A percentile compares a stretch with the other conserved stretches of the same genome.
These are phyloP conservation scores for Sideroxylon spinosum DNA, from an alignment of 179 eudicot species.

Conservation along the genomic window DNA sequence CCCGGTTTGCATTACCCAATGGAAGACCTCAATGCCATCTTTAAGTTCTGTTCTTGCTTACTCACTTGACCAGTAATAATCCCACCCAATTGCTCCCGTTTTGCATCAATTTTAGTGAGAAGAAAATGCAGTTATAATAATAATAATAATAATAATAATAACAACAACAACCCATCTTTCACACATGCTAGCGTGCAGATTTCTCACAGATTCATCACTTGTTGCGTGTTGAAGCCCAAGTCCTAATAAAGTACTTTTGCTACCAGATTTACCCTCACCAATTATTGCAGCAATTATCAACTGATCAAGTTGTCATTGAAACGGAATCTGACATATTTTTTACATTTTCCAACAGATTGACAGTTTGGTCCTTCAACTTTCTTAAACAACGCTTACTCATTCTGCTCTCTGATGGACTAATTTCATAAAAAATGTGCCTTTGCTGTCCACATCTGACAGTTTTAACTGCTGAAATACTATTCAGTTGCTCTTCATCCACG, in stretches of 20 bases:
- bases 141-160: too few relatives aligned
- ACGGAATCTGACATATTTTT: not conserved
- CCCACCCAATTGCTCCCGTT: slow-evolving; percentile 4
- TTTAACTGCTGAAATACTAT: not conserved
- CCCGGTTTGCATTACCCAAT: slow-evolving; percentile 4
- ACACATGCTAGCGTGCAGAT: not conserved
- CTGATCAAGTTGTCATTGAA: not conserved
- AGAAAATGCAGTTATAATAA: not conserved
- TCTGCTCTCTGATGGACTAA: not conserved
- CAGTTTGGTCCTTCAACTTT: slow-evolving; percentile 4
- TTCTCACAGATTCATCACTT: slow-evolving; percentile 1
- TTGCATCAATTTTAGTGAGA: not conserved
- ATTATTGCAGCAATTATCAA: not conserved
- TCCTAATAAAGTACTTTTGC: not conserved
- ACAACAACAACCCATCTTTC: not conserved
- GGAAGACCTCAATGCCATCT: slow-evolving; percentile 7
- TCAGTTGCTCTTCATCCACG: not conserved
- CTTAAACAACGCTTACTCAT: not conserved
- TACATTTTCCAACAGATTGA: not conserved
- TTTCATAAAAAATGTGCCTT: too few relatives aligned
- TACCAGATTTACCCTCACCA: slow-evolving; percentile 10
- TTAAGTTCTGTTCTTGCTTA: slow-evolving; percentile 3
- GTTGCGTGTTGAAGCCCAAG: not conserved
- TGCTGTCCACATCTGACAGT: too few relatives aligned
- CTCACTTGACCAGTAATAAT: slow-evolving; percentile 2